Evolutionary conservation across 495 filamentous ascomycete genomes (phyloP).

Genomic region (Aspergillus cavernicola): DNA sequence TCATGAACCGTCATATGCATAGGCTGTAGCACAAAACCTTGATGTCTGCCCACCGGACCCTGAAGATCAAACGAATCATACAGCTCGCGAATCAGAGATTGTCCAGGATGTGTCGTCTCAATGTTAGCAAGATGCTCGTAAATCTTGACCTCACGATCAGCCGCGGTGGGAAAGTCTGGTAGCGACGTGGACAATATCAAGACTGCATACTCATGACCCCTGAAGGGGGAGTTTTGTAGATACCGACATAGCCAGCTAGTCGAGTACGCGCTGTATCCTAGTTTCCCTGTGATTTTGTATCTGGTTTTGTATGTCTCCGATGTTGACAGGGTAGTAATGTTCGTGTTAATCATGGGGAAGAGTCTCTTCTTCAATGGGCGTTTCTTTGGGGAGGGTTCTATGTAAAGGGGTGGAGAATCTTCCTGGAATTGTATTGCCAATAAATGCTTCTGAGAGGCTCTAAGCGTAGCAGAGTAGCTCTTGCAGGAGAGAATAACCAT

Average conservation of each 20-base stretch:
- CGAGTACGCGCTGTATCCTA: slow-evolving; percentile 52
- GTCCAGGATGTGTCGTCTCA: slow-evolving; percentile 33
- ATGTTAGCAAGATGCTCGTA: slow-evolving; percentile 34
- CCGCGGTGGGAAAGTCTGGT: slow-evolving; percentile 19
- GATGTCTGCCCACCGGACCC: slow-evolving; percentile 38
- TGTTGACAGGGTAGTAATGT: no score
- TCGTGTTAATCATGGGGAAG: no score
- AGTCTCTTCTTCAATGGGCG: no score
- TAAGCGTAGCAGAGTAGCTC: no score
- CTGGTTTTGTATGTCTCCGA: no score
- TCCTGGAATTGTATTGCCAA: no score
- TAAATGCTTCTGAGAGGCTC: no score
- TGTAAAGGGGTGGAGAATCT: no score
- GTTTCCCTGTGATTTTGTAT: no score
- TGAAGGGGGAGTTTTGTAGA: neutral
- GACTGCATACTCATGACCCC: slow-evolving; percentile 13
- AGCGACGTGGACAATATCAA: slow-evolving; percentile 24
- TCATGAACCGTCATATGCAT: slow-evolving; percentile 32
- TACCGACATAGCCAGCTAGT: slow-evolving; percentile 53
- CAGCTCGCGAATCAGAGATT: slow-evolving; percentile 30
- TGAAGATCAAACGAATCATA: slow-evolving; percentile 39
- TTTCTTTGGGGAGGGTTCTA: no score
- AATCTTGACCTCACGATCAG: slow-evolving; percentile 34
- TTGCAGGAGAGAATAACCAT: no score
- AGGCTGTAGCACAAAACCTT: slow-evolving; percentile 42